Evolutionary conservation across 495 filamentous ascomycete species (phyloP), one percentile per base, ranked within the genome.

Genomic region (Sordaria brevicollis): DNA sequence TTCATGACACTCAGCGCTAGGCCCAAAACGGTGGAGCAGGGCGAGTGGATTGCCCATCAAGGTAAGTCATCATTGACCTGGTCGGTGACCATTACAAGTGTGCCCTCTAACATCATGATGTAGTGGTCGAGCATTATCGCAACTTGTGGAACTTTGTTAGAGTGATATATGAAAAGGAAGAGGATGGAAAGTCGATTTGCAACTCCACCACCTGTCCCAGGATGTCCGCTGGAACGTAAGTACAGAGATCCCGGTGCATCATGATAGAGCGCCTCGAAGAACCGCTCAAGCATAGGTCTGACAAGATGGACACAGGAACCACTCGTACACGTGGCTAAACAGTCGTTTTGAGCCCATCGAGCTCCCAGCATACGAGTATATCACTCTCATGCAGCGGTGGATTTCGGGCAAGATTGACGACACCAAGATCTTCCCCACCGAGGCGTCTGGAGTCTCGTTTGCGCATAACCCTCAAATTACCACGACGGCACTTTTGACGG

Each of bases 1-100:
- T 97, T 97, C 78, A 92, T 96, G 91, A 97, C 94, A 25, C 81
- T 97, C 54, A 94, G 93, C 74, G 92, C 92, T 66, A 91, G 92
- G 76, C 94, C 94, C 9, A 91, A 92, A 79, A 90, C 92, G 67
- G 90, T 97, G 34, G 94, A 97, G 77, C 86, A 91, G 71, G 93
- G 93, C 36, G 94, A 97, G 76, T 97, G 94, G 94, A 82, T 96
- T 71, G 93, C 93, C 68, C 93, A 97, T 80, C 94, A 97, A 87
- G 90, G 94, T 96, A 83, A 80, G 84, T 65, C 21, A n/a, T 68
- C 38, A 36, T 11, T 31, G 3, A 33, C 31, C 54, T 0, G 4
- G 31, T 35, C 11, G 6, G 9, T 4, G 29, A 57, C 65, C 35
- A 10, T 43, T 49, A 41, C 37, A 68, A 33, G 10, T 43, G 9